Evolutionary conservation across 352 stramenopile species (phyloP).

Genomic region (Globisporangium cederbergense): DNA sequence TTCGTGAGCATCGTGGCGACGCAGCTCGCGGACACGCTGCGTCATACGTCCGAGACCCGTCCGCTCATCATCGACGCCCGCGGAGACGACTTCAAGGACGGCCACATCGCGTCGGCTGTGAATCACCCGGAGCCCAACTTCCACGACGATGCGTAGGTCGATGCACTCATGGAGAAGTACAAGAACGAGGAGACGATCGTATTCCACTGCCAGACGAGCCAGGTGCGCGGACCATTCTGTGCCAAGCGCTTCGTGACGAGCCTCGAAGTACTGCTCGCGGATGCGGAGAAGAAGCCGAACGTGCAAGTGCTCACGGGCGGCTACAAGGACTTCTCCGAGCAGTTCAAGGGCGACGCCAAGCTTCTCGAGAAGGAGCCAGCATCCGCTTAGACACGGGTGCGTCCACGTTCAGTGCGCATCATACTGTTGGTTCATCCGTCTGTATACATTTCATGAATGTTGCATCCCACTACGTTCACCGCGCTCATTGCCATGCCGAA

Average conservation of each 20-base stretch:
- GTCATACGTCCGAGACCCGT: constrained; percentile 22
- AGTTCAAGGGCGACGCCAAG: constrained; percentile 62
- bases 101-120: constrained; percentile 65
- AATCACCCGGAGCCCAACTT: constrained; percentile 77
- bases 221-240: constrained; percentile 76
- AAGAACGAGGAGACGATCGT: constrained; percentile 59
- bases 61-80: constrained; percentile 71
- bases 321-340: constrained; percentile 55
- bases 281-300: constrained; percentile 35
- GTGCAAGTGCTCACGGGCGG: constrained; percentile 70
- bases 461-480: not conserved
- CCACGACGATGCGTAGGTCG: constrained; percentile 71
- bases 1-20: constrained; percentile 47
- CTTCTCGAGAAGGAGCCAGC: constrained; percentile 32
- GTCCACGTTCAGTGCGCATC: not conserved
- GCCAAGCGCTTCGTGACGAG: constrained; percentile 68
- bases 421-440: not conserved
- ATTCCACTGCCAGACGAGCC: constrained; percentile 87
- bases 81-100: constrained; percentile 58
- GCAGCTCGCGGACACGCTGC: constrained; percentile 50
- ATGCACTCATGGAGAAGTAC: constrained; percentile 64
- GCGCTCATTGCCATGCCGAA: not conserved
- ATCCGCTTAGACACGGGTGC: not conserved
- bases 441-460: not conserved
- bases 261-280: constrained; percentile 40